Evolutionary conservation across 306 rosid species (phyloP).

Genomic region (Trifolium repens): DNA sequence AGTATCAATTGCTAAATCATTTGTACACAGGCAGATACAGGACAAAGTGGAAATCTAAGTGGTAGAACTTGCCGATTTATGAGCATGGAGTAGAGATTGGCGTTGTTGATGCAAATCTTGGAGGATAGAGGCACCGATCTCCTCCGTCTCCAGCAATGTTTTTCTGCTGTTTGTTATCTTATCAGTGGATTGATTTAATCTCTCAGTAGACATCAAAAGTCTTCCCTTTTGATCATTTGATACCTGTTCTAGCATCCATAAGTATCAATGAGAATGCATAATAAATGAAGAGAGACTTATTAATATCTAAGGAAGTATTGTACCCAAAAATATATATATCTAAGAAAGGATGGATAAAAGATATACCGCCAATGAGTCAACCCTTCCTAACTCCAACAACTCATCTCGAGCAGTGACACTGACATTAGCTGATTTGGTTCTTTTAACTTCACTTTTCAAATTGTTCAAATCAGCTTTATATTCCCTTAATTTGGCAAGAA

Average conservation of each 20-base stretch:
- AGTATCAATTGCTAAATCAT: conserved; percentile 27
- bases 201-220: conserved; percentile 61
- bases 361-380: conserved; percentile 50
- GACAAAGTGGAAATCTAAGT: conserved; percentile 5
- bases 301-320: conserved; percentile 8
- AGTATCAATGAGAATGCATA: conserved; percentile 12
- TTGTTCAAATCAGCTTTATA: conserved; percentile 58
- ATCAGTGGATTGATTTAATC: conserved; percentile 64
- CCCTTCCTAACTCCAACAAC: conserved; percentile 56
- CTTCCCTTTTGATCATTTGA: conserved; percentile 63
- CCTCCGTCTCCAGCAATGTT: conserved; percentile 69
- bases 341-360: conserved; percentile 13
- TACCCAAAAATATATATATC: too few relatives aligned
- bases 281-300: background rate
- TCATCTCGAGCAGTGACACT: conserved; percentile 46
- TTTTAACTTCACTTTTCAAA: conserved; percentile 55
- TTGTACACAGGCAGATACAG: background rate
- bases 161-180: conserved; percentile 61
- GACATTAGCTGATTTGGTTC: conserved; percentile 47
- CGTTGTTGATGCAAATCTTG: conserved; percentile 74
- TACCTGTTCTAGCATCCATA: conserved; percentile 49
- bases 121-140: conserved; percentile 68
- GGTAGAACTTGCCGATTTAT: conserved; percentile 42
- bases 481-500: conserved; percentile 64
- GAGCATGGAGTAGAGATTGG: conserved; percentile 63